These are phyloP conservation scores for Cyberlindnera mycetangii DNA, from an alignment of 805 yeast species.

Conservation along the genomic window DNA sequence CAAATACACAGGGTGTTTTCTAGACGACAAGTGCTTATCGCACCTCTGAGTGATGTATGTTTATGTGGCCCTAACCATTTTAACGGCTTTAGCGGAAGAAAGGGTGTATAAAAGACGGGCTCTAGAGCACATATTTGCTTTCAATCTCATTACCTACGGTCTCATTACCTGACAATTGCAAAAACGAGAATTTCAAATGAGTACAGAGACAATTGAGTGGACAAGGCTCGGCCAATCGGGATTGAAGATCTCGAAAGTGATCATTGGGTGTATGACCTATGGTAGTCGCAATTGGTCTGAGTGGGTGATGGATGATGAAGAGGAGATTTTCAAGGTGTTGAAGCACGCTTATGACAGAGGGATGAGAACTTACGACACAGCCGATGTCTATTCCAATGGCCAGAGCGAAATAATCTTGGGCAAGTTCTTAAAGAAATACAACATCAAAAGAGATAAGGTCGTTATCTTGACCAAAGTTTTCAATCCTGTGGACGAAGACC, in stretches of 20 bases:
- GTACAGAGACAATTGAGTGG: slow-evolving; percentile 16
- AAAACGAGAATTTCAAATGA: background rate
- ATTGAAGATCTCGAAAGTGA: slow-evolving; percentile 43
- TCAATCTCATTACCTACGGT: no score
- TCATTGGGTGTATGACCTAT: slow-evolving; percentile 55
- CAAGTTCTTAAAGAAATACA: slow-evolving; percentile 49
- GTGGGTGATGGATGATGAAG: slow-evolving; percentile 48
- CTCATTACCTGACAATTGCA: background rate
- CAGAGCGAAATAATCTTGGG: slow-evolving; percentile 47
- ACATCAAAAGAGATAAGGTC: slow-evolving; percentile 50
- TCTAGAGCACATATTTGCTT: no score
- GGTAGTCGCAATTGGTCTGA: slow-evolving; percentile 43
- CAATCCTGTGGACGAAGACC: slow-evolving; percentile 17
- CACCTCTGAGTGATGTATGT: no score
- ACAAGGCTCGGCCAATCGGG: slow-evolving; percentile 42
- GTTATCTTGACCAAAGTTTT: slow-evolving; percentile 49
- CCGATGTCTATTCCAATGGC: slow-evolving; percentile 48
- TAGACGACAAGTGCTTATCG: no score
- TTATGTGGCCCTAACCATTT: no score
- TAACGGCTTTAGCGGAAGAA: no score
- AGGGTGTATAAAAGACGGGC: no score
- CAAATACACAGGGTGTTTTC: no score
- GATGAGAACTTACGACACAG: slow-evolving; percentile 49
- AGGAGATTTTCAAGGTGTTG: slow-evolving; percentile 40
- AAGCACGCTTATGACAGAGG: slow-evolving; percentile 47